Evolutionary conservation across 2,329 filamentous ascomycete species (phyloP).

Genomic region (Dryadomyces sulphureus): DNA sequence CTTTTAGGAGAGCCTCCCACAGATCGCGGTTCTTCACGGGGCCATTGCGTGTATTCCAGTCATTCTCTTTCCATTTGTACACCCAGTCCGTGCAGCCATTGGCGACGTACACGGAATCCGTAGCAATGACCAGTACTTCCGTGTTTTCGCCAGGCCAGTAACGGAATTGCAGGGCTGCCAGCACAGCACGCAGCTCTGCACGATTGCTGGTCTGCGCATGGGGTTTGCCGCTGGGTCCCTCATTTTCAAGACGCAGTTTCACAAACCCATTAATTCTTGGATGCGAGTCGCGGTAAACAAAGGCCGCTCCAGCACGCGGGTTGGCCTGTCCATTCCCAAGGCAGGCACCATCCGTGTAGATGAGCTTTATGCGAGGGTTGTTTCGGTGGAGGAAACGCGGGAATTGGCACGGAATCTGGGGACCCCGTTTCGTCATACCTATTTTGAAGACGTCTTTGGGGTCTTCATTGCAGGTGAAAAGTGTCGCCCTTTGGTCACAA

Average conservation of each 20-base stretch:
- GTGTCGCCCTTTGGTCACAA: too few species aligned
- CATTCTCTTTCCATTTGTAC: constrained; percentile 22
- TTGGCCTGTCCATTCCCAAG: too few species aligned
- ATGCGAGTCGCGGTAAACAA: too few species aligned
- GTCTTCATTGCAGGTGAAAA: too few species aligned
- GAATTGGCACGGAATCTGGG: too few species aligned
- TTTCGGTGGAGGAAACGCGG: too few species aligned
- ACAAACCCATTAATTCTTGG: too few species aligned
- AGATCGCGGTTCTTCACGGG: constrained; percentile 25
- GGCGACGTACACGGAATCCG: constrained; percentile 30
- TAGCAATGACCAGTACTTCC: constrained; percentile 28
- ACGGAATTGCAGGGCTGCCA: constrained; percentile 27
- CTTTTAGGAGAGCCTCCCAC: constrained; percentile 24
- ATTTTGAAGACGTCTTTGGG: too few species aligned
- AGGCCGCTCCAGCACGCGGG: constrained; percentile 14
- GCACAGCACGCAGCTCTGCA: constrained; percentile 29
- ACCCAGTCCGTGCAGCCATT: constrained; percentile 25
- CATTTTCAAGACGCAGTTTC: constrained; percentile 19
- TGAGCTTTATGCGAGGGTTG: too few species aligned
- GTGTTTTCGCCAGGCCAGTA: constrained; percentile 26
- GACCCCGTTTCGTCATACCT: too few species aligned
- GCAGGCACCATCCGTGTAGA: too few species aligned
- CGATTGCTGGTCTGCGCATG: constrained; percentile 26
- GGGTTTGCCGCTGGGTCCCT: constrained; percentile 19
- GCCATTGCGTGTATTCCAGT: constrained; percentile 20